Percentiles rank a stretch among this genome's conserved stretches.
phyloP scores from a whole-genome alignment of 768 basidiomycete species.

The Pholiota microspora region DNA sequence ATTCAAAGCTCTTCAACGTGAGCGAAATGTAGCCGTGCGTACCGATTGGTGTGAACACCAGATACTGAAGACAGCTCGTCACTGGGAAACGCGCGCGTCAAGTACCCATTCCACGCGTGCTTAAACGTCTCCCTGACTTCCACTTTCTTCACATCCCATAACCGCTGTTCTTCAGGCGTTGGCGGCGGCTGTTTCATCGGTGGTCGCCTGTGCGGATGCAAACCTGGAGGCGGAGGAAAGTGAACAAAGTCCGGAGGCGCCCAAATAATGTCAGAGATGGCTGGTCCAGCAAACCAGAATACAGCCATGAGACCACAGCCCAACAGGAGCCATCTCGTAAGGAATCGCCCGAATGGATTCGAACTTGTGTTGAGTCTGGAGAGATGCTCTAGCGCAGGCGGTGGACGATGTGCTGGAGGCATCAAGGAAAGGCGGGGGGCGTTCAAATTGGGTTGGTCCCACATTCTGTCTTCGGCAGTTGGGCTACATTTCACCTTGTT shows the following conservation, averaged over 20 bases:
- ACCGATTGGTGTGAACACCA: slow-evolving; percentile 50
- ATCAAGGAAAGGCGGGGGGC: not conserved
- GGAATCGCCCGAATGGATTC: not conserved
- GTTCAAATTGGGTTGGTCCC: not conserved
- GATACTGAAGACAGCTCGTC: slow-evolving; percentile 58
- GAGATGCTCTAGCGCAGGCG: not conserved
- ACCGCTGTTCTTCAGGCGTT: not conserved
- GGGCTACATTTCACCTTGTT: not conserved
- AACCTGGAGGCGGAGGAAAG: not conserved
- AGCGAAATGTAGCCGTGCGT: slow-evolving; percentile 13
- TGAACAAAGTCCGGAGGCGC: not conserved
- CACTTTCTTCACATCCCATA: not conserved
- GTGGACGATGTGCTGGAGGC: not conserved
- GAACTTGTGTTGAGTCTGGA: not conserved
- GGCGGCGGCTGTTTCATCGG: not conserved
- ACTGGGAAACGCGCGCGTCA: slow-evolving; percentile 44
- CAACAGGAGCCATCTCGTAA: not conserved
- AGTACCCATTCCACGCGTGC: slow-evolving; percentile 60
- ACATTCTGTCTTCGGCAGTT: not conserved
- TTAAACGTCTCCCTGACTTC: slow-evolving; percentile 55
- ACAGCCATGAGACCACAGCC: not conserved
- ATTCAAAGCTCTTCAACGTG: not conserved
- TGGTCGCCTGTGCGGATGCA: not conserved
- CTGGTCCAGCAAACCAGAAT: not conserved
- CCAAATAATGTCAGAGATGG: not conserved